Percentiles rank a stretch among this genome's conserved stretches.
Conservation (phyloP, 2,329 filamentous ascomycete genomes). For the Colletotrichum kahawae region DNA sequence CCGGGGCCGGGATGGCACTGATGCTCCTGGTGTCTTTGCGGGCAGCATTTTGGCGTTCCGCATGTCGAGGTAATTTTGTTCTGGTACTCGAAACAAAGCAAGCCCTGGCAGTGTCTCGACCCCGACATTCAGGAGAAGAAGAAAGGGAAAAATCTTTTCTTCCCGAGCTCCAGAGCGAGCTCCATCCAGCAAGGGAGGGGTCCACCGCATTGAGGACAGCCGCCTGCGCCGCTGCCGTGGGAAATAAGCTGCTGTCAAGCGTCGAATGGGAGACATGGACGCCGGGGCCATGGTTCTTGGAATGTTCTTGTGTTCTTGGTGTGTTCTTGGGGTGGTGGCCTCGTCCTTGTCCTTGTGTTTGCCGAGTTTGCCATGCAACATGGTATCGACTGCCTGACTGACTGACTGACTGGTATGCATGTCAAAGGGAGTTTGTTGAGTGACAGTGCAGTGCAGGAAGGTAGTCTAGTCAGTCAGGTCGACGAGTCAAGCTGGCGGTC, state of each 20-base stretch:
- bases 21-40: neutral
- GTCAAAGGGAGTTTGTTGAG: neutral
- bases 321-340: neutral
- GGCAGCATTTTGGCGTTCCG: slow-evolving; percentile 1
- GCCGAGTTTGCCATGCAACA: neutral
- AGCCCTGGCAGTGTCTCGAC: slow-evolving; percentile 17
- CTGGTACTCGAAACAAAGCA: slow-evolving; percentile 15
- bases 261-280: neutral
- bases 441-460: neutral
- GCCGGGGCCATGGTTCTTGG: neutral
- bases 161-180: neutral
- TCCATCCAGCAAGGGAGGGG: neutral
- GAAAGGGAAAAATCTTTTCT: neutral
- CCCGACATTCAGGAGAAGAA: slow-evolving; percentile 6
- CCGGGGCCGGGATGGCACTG: slow-evolving; percentile 7
- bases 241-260: slow-evolving; percentile 18
- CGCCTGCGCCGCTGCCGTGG: neutral
- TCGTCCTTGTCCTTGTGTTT: neutral
- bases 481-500: neutral
- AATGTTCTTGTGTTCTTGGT: neutral
- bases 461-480: neutral
- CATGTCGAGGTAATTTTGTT: slow-evolving; percentile 15
- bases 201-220: slow-evolving; percentile 12
- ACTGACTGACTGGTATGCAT: neutral
- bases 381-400: neutral